These are phyloP conservation scores for Homolaphlyctis polyrhiza DNA, from an alignment of 371 early-diverging fungal genomes.

Conservation along the genomic window DNA sequence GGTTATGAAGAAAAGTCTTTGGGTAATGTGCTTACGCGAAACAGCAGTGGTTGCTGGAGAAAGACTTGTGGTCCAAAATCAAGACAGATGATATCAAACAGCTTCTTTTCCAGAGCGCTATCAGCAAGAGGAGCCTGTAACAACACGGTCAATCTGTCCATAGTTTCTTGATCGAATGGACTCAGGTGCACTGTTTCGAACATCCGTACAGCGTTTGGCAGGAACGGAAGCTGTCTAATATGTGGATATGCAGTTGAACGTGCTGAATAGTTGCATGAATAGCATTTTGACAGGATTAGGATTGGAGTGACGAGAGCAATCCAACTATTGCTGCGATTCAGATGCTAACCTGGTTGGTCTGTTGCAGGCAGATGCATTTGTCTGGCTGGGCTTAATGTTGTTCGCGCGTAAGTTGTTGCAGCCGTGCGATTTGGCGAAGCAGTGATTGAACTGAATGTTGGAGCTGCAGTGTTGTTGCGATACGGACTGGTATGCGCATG, in stretches of 20 bases:
- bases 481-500: no score
- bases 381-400: no score
- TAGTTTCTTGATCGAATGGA: constrained; percentile 17
- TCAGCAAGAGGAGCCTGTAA: constrained; percentile 5
- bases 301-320: no score
- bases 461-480: no score
- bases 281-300: no score
- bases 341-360: no score
- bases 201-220: constrained; percentile 14
- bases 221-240: constrained; percentile 3
- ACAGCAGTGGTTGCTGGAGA: constrained; percentile 20
- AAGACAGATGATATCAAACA: constrained; percentile 19
- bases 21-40: constrained; percentile 8
- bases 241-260: neutral
- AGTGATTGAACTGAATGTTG: no score
- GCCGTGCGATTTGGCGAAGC: no score
- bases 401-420: no score
- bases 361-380: no score
- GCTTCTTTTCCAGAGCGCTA: constrained; percentile 11
- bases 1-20: no score
- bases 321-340: no score
- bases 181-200: constrained; percentile 20
- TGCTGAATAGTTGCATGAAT: neutral
- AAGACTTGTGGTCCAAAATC: constrained; percentile 26
- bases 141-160: constrained; percentile 14